Evolutionary conservation across 2,329 filamentous ascomycete genomes (phyloP).

Genomic region (Pseudonectria buxi): DNA sequence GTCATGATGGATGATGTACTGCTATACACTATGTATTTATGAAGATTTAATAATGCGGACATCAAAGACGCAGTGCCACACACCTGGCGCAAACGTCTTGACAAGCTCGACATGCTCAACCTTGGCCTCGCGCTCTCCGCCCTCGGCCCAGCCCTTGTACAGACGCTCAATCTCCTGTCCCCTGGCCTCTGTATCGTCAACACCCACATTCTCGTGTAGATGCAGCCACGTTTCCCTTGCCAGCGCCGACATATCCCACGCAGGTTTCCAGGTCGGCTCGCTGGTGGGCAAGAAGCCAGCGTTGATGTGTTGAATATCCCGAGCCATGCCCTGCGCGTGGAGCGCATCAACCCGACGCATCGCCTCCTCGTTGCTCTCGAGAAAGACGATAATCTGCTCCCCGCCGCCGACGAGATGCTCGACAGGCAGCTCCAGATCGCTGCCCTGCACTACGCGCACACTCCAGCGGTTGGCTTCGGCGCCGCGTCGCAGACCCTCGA

Average conservation of each 20-base stretch:
- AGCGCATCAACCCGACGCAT: slow-evolving; percentile 33
- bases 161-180: slow-evolving; percentile 41
- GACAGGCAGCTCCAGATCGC: slow-evolving; percentile 32
- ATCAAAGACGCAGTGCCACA: slow-evolving; percentile 67
- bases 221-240: slow-evolving; percentile 49
- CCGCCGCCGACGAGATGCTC: slow-evolving; percentile 33
- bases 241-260: slow-evolving; percentile 38
- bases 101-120: slow-evolving; percentile 57
- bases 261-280: slow-evolving; percentile 44
- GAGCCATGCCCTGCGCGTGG: slow-evolving; percentile 26
- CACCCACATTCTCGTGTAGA: slow-evolving; percentile 59
- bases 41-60: slow-evolving; percentile 38
- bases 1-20: slow-evolving; percentile 21
- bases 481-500: slow-evolving; percentile 75
- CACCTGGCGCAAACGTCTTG: slow-evolving; percentile 62
- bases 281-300: slow-evolving; percentile 57
- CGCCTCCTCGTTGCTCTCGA: slow-evolving; percentile 59
- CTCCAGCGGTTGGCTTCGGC: slow-evolving; percentile 63
- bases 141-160: slow-evolving; percentile 33
- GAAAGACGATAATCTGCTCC: slow-evolving; percentile 58
- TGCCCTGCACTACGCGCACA: slow-evolving; percentile 44
- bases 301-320: slow-evolving; percentile 52
- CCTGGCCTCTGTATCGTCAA: slow-evolving; percentile 42
- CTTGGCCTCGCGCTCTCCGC: slow-evolving; percentile 18
- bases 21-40: slow-evolving; percentile 11